Conservation (phyloP, 1,284 basidiomycete species). For the Cryptococcus sp. region DNA sequence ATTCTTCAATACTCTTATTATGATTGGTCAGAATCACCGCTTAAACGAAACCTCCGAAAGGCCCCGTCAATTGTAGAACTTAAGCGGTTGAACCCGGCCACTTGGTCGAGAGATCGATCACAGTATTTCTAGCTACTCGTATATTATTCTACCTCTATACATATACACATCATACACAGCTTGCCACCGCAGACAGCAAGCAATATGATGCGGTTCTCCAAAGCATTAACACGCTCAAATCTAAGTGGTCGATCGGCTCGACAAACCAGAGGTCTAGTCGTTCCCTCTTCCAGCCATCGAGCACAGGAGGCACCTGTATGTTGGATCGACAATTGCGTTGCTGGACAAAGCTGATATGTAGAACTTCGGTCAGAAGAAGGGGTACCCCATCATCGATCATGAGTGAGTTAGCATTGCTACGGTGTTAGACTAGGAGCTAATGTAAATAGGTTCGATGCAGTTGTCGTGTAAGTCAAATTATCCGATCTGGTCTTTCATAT, state of each 20-base stretch:
- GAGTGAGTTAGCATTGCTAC: constrained; percentile 29
- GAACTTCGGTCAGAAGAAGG: constrained; percentile 48
- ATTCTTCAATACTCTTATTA: too few species aligned
- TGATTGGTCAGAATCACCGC: too few species aligned
- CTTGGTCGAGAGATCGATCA: too few species aligned
- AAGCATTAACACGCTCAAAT: constrained; percentile 14
- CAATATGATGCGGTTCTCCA: constrained; percentile 28
- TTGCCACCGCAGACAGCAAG: background rate
- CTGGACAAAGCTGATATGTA: constrained; percentile 6
- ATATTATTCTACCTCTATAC: background rate
- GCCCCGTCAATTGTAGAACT: too few species aligned
- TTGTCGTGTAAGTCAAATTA: constrained; percentile 74
- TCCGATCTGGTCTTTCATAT: background rate
- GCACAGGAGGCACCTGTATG: constrained; percentile 45
- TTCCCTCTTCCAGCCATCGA: constrained; percentile 38
- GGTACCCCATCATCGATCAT: constrained; percentile 94
- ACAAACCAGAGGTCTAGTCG: constrained; percentile 31
- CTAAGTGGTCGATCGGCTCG: constrained; percentile 9
- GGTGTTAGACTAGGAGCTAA: background rate
- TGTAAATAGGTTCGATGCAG: constrained; percentile 66
- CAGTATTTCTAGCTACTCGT: too few species aligned
- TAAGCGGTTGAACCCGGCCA: too few species aligned
- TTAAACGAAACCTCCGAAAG: too few species aligned
- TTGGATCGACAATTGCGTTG: constrained; percentile 2
- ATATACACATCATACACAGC: background rate